Base-by-base conservation (phyloP, 495 filamentous ascomycete genomes). In the Darksidea phi region DNA sequence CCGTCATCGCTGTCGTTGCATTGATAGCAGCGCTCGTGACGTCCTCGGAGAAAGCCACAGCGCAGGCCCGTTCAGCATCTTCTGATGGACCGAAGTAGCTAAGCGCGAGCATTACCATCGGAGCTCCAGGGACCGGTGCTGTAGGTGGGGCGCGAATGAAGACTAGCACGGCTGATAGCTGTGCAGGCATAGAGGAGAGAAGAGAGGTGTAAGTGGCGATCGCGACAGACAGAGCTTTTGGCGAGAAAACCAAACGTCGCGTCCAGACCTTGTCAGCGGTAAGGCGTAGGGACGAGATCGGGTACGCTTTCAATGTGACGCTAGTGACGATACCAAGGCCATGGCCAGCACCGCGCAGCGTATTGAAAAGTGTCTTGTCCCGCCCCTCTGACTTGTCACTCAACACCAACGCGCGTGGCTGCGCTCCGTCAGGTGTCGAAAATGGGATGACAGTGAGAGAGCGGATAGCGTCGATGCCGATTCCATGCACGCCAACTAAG, bases 191-290 rank as follows among this genome's bases (percentile, higher is more conserved):
- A 48, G 36, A 0, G 54, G 54, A 6, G 38, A 41, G n/a, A 46
- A 18, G 46, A 64, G 37, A 24, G 34, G 17, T 12, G 41, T 58
- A 64, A 4, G 57, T 43, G 15, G 20, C 1, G 17, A 46, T 53
- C 21, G 54, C 61, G 11, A 32, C 26, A 10, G 8, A 12, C 48
- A 64, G 50, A 12, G 24, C 37, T 1, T 54, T 1, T 11, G 47
- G 25, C 1, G 62, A 49, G 50, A 59, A 59, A 12, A 59, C 59
- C 10, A 54, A 49, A 13, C 49, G 41, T 12, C 62, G 62, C 41
- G 42, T 55, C 62, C 62, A 65, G 17, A 65, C 34, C 23, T 65
- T 59, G 62, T 48, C 20, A 25, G n/a, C n/a, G 52, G 28, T 17
- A 49, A 59, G 15, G 48, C 15, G 3, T 24, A 59, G 62, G 7